Conservation (phyloP, 352 stramenopile genomes). For the Phytophthora tubulina region DNA sequence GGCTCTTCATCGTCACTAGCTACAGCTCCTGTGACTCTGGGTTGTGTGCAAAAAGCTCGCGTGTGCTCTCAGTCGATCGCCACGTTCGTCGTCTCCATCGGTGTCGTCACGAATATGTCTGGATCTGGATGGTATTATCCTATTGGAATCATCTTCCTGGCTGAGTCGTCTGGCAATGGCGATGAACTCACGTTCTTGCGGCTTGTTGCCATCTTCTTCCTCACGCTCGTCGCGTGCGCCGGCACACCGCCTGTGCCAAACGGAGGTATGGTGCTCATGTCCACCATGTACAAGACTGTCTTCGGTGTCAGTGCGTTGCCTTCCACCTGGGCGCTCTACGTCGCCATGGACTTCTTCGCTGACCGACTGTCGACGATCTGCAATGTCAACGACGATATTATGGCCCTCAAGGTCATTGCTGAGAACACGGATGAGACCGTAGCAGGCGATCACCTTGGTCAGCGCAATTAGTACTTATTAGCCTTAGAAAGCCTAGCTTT, state of each 20-base stretch:
- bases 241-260: conserved; percentile 66
- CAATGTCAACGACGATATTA: conserved; percentile 86
- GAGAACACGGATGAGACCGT: conserved; percentile 81
- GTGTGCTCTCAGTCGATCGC: conserved; percentile 76
- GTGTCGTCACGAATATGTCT: conserved; percentile 69
- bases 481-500: not conserved
- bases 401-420: conserved; percentile 80
- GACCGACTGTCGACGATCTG: conserved; percentile 74
- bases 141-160: conserved; percentile 69
- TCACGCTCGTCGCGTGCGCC: conserved; percentile 64
- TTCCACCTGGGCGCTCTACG: conserved; percentile 63
- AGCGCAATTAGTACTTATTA: conserved; percentile 41
- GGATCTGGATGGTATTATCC: conserved; percentile 69
- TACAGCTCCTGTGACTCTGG: conserved; percentile 71
- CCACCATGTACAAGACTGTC: conserved; percentile 71
- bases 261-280: conserved; percentile 61
- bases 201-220: conserved; percentile 61
- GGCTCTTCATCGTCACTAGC: conserved; percentile 72
- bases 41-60: conserved; percentile 66
- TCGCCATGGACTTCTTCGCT: conserved; percentile 72
- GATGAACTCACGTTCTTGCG: conserved; percentile 58
- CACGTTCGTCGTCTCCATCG: conserved; percentile 82
- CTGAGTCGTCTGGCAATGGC: conserved; percentile 66
- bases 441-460: conserved; percentile 60
- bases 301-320: conserved; percentile 60